Evolutionary conservation across 352 stramenopile species (phyloP), one percentile per base, ranked within the genome.

Genomic region (Phytopythium boreale): DNA sequence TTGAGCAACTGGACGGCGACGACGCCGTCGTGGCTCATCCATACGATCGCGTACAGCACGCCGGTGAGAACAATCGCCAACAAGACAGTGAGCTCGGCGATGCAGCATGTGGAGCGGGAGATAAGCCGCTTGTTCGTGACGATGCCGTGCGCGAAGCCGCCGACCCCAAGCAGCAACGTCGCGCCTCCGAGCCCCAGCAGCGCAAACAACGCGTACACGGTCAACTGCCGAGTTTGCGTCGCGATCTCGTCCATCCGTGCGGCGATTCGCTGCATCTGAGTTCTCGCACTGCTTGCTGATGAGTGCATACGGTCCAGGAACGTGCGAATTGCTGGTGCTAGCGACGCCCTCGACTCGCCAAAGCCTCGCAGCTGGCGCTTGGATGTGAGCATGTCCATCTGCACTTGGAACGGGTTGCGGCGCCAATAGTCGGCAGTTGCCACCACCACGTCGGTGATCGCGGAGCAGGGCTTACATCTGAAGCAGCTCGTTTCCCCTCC

Each of bases 401-500:
- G 78, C 0, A 79, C 67, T 51, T 77, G 71, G 50, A 90, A 80
- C 7, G 79, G 70, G 22, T 77, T 64, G 2, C 68, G 72, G 26
- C 69, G 63, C 78, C 83, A 90, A 4, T 69, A 64, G 11, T 77
- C 79, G 36, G 66, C 64, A 0, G 77, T 68, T 9, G 69, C 66
- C 10, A 41, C 56, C 9, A 88, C 56, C 11, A 84, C 68, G 7
- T 75, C 58, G 6, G 43, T 47, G 1, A 91, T 66, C 20, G 51
- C 52, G 8, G 73, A 64, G 63, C 84, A 93, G 3, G 70, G 71
- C 56, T 88, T 85, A 56, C 84, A 93, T 24, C 69, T 74, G 56
- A 89, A 91, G 43, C 82, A 93, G 15, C 84, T 82, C 2, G 78
- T 88, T 19, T 61, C 24, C 0, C 69, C 78, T 0, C 78, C 84